A percentile compares a stretch with the other conserved stretches of the same genome.
These are phyloP conservation scores for Chytriomyces confervae DNA, from an alignment of 192 early-diverging fungal species.

Conservation along the genomic window DNA sequence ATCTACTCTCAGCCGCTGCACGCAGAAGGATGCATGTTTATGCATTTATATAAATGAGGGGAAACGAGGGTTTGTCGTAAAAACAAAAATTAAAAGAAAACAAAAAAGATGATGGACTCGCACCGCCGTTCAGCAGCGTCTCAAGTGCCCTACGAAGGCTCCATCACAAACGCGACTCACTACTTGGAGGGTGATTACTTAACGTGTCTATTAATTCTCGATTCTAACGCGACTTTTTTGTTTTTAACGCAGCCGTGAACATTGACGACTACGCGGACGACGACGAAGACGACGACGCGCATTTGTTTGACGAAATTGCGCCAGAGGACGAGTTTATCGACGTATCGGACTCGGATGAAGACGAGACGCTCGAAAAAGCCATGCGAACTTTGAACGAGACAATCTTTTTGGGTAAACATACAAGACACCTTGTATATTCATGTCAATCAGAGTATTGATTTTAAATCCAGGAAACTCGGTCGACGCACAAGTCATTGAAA, in stretches of 20 bases:
- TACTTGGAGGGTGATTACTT: conserved; percentile 34
- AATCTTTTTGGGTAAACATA: conserved; percentile 43
- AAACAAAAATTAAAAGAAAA: too few species aligned
- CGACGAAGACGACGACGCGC: conserved; percentile 47
- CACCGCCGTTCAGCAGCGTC: too few species aligned
- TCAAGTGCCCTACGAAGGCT: conserved; percentile 27
- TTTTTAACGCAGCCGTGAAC: not conserved
- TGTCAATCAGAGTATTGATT: not conserved
- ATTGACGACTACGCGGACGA: conserved; percentile 23
- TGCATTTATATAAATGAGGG: too few species aligned
- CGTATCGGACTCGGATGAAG: conserved; percentile 49
- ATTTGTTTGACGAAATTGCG: conserved; percentile 47
- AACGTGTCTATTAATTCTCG: not conserved
- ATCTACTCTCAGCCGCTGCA: too few species aligned
- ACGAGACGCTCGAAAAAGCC: conserved; percentile 59
- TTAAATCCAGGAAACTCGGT: not conserved
- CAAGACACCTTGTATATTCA: not conserved
- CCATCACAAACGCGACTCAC: conserved; percentile 27
- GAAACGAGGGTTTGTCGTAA: too few species aligned
- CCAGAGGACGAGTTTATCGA: conserved; percentile 56
- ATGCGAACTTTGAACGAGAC: conserved; percentile 54
- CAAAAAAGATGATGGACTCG: too few species aligned
- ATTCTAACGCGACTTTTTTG: not conserved
- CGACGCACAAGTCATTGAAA: conserved; percentile 9
- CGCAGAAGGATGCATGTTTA: too few species aligned